A percentile compares a stretch with the other conserved stretches of the same genome.
phyloP scores from a whole-genome alignment of 2,329 filamentous ascomycete genomes.

The Cordyceps fumosorosea region DNA sequence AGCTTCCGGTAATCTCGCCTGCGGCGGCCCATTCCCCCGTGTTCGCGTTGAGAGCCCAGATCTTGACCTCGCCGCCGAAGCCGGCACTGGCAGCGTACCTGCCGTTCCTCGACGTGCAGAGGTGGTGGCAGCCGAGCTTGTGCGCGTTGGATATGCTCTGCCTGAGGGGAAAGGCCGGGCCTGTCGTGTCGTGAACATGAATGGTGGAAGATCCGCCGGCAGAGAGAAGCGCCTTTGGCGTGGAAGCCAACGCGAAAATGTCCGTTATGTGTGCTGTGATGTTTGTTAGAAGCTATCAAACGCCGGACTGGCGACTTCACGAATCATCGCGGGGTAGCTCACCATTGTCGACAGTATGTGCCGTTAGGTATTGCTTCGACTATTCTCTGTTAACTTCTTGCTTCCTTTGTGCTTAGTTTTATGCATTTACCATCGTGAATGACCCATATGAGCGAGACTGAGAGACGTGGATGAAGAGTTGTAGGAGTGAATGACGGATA shows the following conservation, averaged over 20 bases:
- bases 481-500: conserved; percentile 8
- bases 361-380: conserved; percentile 98
- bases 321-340: conserved; percentile 22
- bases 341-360: conserved; percentile 86
- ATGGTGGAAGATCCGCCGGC: conserved; percentile 79
- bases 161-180: conserved; percentile 65
- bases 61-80: conserved; percentile 80
- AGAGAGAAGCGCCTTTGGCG: conserved; percentile 67
- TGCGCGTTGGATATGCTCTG: conserved; percentile 79
- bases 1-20: conserved; percentile 35
- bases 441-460: neutral
- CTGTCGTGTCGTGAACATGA: conserved; percentile 68
- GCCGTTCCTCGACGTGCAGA: conserved; percentile 64
- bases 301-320: conserved; percentile 19
- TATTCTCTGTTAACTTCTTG: conserved; percentile 28
- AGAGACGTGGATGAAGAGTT: conserved; percentile 4
- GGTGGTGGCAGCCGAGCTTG: conserved; percentile 84
- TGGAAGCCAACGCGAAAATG: conserved; percentile 77
- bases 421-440: conserved; percentile 7
- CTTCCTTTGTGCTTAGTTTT: neutral
- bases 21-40: conserved; percentile 43
- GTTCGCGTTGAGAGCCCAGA: conserved; percentile 63
- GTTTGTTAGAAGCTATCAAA: conserved; percentile 16
- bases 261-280: conserved; percentile 69
- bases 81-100: conserved; percentile 73